These are phyloP conservation scores for Pisolithus orientalis DNA, from an alignment of 768 basidiomycete species.

Conservation along the genomic window DNA sequence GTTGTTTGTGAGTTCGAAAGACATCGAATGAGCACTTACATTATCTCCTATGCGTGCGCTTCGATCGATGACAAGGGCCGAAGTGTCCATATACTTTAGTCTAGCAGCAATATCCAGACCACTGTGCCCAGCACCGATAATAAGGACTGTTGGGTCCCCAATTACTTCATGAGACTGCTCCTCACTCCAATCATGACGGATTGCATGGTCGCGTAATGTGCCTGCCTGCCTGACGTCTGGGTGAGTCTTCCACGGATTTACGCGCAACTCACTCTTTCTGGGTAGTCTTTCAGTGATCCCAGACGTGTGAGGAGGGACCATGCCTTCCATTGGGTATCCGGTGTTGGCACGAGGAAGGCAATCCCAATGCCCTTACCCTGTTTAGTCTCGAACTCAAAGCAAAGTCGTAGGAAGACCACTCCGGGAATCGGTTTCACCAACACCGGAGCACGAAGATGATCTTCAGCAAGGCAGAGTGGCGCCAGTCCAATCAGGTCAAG, in stretches of 20 bases:
- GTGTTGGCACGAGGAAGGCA: conserved; percentile 40
- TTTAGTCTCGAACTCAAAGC: conserved; percentile 49
- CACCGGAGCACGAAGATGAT: conserved; percentile 19
- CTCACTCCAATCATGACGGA: conserved; percentile 48
- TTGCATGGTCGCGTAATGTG: conserved; percentile 30
- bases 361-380: conserved; percentile 48
- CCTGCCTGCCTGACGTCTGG: conserved; percentile 21
- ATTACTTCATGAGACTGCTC: conserved; percentile 34
- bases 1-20: conserved; percentile 1
- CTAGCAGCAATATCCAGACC: conserved; percentile 60
- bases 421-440: conserved; percentile 42
- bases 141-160: conserved; percentile 47
- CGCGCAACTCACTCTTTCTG: conserved; percentile 32
- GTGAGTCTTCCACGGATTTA: not conserved
- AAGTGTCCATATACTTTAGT: conserved; percentile 49
- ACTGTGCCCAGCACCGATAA: conserved; percentile 61
- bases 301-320: conserved; percentile 55
- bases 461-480: conserved; percentile 15
- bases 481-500: conserved; percentile 20
- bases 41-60: conserved; percentile 45
- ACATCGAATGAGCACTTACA: conserved; percentile 6
- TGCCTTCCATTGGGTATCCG: conserved; percentile 46
- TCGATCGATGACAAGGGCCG: conserved; percentile 49
- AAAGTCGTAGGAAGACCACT: conserved; percentile 49
- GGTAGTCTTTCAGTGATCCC: conserved; percentile 45